Evolutionary conservation across 2,329 filamentous ascomycete genomes (phyloP).

Genomic region (Chrysoporthe austroafricana): DNA sequence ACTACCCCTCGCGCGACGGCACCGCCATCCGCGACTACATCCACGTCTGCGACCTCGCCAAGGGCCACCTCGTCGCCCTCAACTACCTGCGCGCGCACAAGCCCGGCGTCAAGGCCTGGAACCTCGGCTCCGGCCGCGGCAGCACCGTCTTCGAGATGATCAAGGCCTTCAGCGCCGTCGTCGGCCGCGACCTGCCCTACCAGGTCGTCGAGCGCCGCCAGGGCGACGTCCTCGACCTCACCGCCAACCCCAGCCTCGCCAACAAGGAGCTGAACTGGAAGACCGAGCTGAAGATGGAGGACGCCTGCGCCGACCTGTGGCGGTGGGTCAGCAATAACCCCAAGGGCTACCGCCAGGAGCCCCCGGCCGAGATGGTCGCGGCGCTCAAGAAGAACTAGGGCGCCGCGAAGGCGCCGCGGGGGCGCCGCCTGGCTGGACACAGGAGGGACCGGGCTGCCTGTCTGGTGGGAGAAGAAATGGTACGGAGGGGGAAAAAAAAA

Average conservation of each 20-base stretch:
- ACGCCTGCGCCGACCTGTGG: slow-evolving; percentile 94
- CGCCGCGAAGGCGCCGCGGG: no score
- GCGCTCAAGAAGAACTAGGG: slow-evolving; percentile 51
- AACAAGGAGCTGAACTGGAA: slow-evolving; percentile 92
- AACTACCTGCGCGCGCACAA: slow-evolving; percentile 84
- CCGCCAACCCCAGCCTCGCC: slow-evolving; percentile 84
- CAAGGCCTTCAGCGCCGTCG: slow-evolving; percentile 86
- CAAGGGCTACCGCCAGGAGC: slow-evolving; percentile 88
- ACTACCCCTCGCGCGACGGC: slow-evolving; percentile 88
- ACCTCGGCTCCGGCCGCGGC: slow-evolving; percentile 90
- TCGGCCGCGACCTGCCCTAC: slow-evolving; percentile 85
- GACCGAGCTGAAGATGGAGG: slow-evolving; percentile 85
- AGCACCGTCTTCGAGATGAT: slow-evolving; percentile 98
- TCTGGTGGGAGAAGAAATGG: no score
- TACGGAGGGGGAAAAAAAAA: background rate
- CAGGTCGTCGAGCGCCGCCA: slow-evolving; percentile 80
- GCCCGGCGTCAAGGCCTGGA: slow-evolving; percentile 94
- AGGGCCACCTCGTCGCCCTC: slow-evolving; percentile 84
- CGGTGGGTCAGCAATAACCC: slow-evolving; percentile 97
- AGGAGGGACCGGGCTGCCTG: no score
- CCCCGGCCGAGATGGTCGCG: slow-evolving; percentile 80
- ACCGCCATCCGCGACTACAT: slow-evolving; percentile 98
- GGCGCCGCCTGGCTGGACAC: no score
- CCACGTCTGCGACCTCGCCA: slow-evolving; percentile 88
- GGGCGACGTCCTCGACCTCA: slow-evolving; percentile 93